These are phyloP conservation scores for Moniliophthora roreri DNA, from an alignment of 1,284 basidiomycete species.

Conservation along the genomic window DNA sequence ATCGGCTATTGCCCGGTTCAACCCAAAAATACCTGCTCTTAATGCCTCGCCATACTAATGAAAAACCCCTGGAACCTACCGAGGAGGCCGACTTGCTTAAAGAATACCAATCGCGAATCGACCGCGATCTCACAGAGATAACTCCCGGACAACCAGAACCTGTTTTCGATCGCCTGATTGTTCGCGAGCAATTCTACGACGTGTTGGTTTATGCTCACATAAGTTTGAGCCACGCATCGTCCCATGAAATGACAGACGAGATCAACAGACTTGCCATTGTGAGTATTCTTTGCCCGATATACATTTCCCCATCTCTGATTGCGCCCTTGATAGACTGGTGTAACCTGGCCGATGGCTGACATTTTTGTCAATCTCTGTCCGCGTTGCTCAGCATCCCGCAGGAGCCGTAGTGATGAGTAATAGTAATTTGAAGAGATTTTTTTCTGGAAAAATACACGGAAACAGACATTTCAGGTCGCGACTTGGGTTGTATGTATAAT, in stretches of 20 bases:
- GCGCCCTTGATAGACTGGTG: constrained; percentile 43
- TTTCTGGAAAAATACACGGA: not conserved
- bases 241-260: constrained; percentile 55
- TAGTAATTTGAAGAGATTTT: not conserved
- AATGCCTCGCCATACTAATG: constrained; percentile 39
- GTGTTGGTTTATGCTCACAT: constrained; percentile 66
- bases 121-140: constrained; percentile 7
- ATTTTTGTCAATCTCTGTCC: constrained; percentile 65
- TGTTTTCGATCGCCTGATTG: constrained; percentile 60
- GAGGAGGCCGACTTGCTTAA: constrained; percentile 6
- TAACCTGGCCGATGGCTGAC: constrained; percentile 76
- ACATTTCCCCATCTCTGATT: constrained; percentile 10
- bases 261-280: constrained; percentile 59
- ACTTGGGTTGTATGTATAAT: not conserved
- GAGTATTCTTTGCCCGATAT: constrained; percentile 27
- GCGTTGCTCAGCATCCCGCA: constrained; percentile 40
- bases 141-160: constrained; percentile 19
- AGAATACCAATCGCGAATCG: constrained; percentile 10
- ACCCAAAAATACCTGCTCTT: constrained; percentile 43
- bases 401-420: not conserved
- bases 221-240: constrained; percentile 50
- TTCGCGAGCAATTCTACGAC: constrained; percentile 67
- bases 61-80: constrained; percentile 1
- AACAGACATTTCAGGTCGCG: too few relatives aligned
- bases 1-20: constrained; percentile 62